phyloP scores from a whole-genome alignment of 2,329 filamentous ascomycete genomes.

The Clarireedia homoeocarpa region DNA sequence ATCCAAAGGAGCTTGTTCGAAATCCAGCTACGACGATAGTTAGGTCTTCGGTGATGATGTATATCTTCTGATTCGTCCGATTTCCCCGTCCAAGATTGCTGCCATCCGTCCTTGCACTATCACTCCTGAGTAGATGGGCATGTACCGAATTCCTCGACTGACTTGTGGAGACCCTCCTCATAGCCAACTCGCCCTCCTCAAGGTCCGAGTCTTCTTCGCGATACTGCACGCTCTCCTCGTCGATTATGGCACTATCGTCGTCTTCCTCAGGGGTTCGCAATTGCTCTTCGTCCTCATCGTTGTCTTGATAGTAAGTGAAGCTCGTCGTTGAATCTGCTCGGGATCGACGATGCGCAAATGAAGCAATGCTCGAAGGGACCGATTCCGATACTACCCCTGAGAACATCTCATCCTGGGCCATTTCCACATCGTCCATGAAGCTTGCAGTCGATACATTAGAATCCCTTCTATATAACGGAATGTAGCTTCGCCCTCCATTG shows the following conservation, averaged over 20 bases:
- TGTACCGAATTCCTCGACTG: slow-evolving; percentile 48
- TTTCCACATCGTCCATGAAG: slow-evolving; percentile 92
- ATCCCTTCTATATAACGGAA: slow-evolving; percentile 51
- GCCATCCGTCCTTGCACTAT: slow-evolving; percentile 60
- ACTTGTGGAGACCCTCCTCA: slow-evolving; percentile 55
- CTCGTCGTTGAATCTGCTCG: slow-evolving; percentile 80
- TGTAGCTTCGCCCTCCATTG: slow-evolving; percentile 20
- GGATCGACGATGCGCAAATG: slow-evolving; percentile 75
- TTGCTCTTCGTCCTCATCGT: slow-evolving; percentile 44
- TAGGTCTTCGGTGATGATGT: slow-evolving; percentile 87
- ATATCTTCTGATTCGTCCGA: slow-evolving; percentile 78
- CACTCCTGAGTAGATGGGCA: slow-evolving; percentile 60
- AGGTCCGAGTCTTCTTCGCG: slow-evolving; percentile 27
- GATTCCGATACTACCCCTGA: slow-evolving; percentile 91
- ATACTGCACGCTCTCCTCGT: slow-evolving; percentile 32
- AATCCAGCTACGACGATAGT: slow-evolving; percentile 93
- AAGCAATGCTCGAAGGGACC: slow-evolving; percentile 87
- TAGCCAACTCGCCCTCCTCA: slow-evolving; percentile 31
- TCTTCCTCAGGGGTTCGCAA: slow-evolving; percentile 31
- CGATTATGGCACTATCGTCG: slow-evolving; percentile 32
- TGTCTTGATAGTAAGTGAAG: slow-evolving; percentile 81
- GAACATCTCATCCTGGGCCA: slow-evolving; percentile 96
- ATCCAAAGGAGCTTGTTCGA: slow-evolving; percentile 64
- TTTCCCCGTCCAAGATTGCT: slow-evolving; percentile 54
- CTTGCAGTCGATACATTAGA: slow-evolving; percentile 70